Evolutionary conservation across 441 rosid genomes (phyloP), one percentile per base, ranked within the genome.

Genomic region (Hura crepitans): DNA sequence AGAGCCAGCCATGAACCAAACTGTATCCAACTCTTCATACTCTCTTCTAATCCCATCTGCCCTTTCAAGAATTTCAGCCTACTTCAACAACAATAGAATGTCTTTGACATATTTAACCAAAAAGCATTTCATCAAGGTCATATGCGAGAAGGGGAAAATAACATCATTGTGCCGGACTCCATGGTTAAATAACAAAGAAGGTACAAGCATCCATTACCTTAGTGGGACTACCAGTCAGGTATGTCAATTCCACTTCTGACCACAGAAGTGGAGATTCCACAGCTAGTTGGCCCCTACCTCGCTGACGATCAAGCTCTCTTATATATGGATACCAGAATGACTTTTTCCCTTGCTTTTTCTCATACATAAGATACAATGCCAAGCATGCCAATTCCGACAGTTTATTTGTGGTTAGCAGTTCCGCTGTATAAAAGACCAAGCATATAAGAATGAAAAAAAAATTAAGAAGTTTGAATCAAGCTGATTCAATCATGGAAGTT

Each of bases 1-100:
- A 70, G 98, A 93, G 66, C 98, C 98, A 73, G 95, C 96, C 98
- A 93, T 91, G 81, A 93, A 93, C 98, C 97, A 93, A 73, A 93
- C 95, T 39, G 97, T 91, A 81, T 91, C 98, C 23, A 93, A 95
- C 85, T 93, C 97, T 68, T 82, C 77, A 69, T 89, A 92, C 70
- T 89, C 93, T 81, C 90, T 85, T 79, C 74, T 89, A 71, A 93
- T 93, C 74, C 97, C 96, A 72, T 84, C 91, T 46, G 88, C 92
- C 81, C 96, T 88, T 72, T 83, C 91, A 62, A 93, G 84, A 82
- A 91, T 88, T 83, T 86, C 96, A 31, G 85, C 96, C 97, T 91
- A 72, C 69, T 74, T 77, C 71, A 75, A 46, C 67, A 57, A 78
- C 58, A 77, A 72, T 64, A 79, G 58, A 75, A 76, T 46, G 62